Percentiles rank a stretch among this genome's conserved stretches.
phyloP scores from a whole-genome alignment of 2,329 filamentous ascomycete species.

The Dendryphion nanum region DNA sequence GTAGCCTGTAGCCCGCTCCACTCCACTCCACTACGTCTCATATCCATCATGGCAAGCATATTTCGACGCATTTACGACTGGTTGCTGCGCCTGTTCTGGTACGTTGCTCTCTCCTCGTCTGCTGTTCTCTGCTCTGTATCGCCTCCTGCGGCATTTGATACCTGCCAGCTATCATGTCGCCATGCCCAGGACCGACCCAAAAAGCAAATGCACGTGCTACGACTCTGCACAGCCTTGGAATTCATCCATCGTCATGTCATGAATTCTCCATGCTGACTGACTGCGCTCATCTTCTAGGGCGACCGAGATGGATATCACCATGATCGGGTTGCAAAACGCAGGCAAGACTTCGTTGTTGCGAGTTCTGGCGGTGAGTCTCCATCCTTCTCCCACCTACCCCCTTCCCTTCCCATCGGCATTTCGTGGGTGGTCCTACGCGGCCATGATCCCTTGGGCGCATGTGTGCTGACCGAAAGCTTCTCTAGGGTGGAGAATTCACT shows the following conservation, averaged over 20 bases:
- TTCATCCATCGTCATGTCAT: too few relatives aligned
- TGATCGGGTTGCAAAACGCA: conserved; percentile 97
- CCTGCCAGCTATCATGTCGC: too few relatives aligned
- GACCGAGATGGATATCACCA: conserved; percentile 99
- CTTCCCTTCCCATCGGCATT: too few relatives aligned
- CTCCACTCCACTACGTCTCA: conserved; percentile 12
- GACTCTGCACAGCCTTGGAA: too few relatives aligned
- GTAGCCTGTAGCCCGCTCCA: neutral
- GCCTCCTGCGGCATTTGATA: conserved; percentile 30
- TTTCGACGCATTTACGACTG: conserved; percentile 97
- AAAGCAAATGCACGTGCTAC: too few relatives aligned
- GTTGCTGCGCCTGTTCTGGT: conserved; percentile 98
- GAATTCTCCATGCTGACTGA: too few relatives aligned
- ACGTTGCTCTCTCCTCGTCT: conserved; percentile 40
- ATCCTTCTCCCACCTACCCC: conserved; percentile 13
- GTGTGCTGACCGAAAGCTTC: conserved; percentile 26
- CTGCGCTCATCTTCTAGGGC: conserved; percentile 60
- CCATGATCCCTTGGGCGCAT: conserved; percentile 16
- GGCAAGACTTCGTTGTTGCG: conserved; percentile 94
- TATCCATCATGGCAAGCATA: conserved; percentile 75
- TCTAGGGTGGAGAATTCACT: conserved; percentile 94
- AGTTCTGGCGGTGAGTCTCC: conserved; percentile 81
- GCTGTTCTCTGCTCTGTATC: conserved; percentile 11
- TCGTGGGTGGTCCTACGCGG: conserved; percentile 28
- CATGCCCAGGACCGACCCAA: too few relatives aligned